Evolutionary conservation across 148 eudicot genomes (phyloP).

Genomic region (Chenopodium quinoa): DNA sequence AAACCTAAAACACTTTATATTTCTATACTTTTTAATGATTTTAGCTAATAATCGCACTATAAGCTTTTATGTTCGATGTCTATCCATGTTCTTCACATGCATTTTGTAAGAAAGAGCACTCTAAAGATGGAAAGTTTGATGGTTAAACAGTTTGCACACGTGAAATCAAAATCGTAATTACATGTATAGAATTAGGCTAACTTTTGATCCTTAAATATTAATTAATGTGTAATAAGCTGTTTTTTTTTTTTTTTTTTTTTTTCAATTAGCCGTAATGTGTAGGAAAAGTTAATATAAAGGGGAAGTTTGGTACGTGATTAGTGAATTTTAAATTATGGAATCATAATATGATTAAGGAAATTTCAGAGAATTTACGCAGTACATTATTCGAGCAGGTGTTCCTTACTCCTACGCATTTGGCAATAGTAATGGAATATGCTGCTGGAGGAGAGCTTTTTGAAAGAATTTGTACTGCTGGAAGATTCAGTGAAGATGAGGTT

Average conservation of each 20-base stretch:
- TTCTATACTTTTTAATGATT: not conserved
- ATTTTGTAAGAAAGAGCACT: not conserved
- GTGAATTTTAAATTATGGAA: not conserved
- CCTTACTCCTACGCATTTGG: conserved; percentile 66
- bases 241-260: too few relatives aligned
- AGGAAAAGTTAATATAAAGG: too few relatives aligned
- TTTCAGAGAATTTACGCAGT: not conserved
- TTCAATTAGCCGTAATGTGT: too few relatives aligned
- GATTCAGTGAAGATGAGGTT: conserved; percentile 79
- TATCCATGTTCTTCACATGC: conserved; percentile 14
- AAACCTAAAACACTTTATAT: not conserved
- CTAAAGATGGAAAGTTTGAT: not conserved
- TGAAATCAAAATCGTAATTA: not conserved
- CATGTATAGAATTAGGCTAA: not conserved
- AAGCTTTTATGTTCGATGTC: not conserved
- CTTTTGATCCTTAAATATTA: not conserved
- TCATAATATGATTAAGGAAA: not conserved
- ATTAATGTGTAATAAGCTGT: not conserved
- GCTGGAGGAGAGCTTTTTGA: conserved; percentile 78
- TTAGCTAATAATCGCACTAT: not conserved
- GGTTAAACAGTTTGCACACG: not conserved
- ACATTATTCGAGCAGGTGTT: conserved; percentile 37
- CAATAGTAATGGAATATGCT: conserved; percentile 79
- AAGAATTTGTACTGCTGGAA: conserved; percentile 66
- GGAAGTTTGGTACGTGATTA: not conserved